Percentiles rank a stretch among this genome's conserved stretches.
These are phyloP conservation scores for Aspergillus ustus DNA, from an alignment of 2,329 filamentous ascomycete species.

Conservation along the genomic window DNA sequence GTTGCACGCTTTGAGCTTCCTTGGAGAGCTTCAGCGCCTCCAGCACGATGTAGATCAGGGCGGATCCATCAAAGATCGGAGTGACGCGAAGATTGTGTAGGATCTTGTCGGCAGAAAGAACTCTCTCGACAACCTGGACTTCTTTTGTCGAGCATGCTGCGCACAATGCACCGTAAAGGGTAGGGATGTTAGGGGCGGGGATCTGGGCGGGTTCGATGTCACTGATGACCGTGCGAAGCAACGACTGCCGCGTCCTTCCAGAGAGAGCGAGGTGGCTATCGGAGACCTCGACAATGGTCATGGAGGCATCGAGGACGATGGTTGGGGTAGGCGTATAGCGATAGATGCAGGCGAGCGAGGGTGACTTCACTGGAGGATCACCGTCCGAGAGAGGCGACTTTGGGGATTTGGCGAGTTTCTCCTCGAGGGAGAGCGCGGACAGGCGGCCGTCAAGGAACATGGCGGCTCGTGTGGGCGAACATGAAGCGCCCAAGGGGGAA, in stretches of 20 bases:
- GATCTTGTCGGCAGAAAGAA: slow-evolving; percentile 24
- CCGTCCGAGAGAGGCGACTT: background rate
- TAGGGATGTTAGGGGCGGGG: slow-evolving; percentile 41
- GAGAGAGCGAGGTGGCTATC: slow-evolving; percentile 47
- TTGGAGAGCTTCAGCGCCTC: slow-evolving; percentile 47
- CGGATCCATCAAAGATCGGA: slow-evolving; percentile 48
- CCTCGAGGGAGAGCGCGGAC: slow-evolving; percentile 1
- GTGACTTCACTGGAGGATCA: background rate
- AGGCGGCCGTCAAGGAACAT: slow-evolving; percentile 6
- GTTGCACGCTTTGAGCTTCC: slow-evolving; percentile 41
- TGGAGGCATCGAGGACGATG: slow-evolving; percentile 42
- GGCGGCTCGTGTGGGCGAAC: background rate
- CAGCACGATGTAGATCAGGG: slow-evolving; percentile 48
- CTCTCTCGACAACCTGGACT: slow-evolving; percentile 40
- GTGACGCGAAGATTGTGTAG: slow-evolving; percentile 42
- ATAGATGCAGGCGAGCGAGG: slow-evolving; percentile 30
- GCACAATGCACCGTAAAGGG: slow-evolving; percentile 43
- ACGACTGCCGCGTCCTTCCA: slow-evolving; percentile 36
- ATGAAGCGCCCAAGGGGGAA: background rate
- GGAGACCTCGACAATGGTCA: slow-evolving; percentile 50
- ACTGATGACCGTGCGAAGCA: slow-evolving; percentile 45
- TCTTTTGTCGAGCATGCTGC: slow-evolving; percentile 40
- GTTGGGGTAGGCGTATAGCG: slow-evolving; percentile 43
- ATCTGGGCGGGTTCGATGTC: slow-evolving; percentile 42
- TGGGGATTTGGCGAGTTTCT: background rate